phyloP scores from a whole-genome alignment of 495 filamentous ascomycete genomes.

The Glarea lozoyensis region DNA sequence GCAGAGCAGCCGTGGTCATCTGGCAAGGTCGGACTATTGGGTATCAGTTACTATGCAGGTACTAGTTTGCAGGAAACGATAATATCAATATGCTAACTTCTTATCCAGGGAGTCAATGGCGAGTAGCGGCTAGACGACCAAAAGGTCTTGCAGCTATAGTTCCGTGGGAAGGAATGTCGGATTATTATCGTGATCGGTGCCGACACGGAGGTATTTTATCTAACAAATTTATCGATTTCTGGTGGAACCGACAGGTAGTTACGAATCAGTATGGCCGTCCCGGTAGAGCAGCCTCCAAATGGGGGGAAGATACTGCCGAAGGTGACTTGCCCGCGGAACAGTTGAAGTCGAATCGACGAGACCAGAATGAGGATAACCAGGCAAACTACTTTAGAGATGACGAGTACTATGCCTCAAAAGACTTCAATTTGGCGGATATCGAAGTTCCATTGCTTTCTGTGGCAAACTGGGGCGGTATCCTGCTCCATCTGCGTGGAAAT shows the following conservation, averaged over 20 bases:
- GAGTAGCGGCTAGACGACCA: conserved; percentile 28
- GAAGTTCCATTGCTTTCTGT: conserved; percentile 52
- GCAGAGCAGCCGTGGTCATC: conserved; percentile 5
- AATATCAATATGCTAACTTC: too few species aligned
- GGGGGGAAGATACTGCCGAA: conserved; percentile 46
- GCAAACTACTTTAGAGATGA: conserved; percentile 47
- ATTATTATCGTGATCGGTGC: conserved; percentile 30
- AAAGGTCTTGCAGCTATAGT: conserved; percentile 31
- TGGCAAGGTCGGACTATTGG: conserved; percentile 7
- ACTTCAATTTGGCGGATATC: conserved; percentile 50
- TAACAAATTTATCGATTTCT: conserved; percentile 48
- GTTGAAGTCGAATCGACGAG: conserved; percentile 37
- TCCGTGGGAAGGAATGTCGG: conserved; percentile 36
- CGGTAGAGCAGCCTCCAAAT: conserved; percentile 17
- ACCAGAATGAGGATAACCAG: conserved; percentile 50
- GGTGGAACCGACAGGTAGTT: conserved; percentile 58
- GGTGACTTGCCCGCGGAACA: conserved; percentile 42
- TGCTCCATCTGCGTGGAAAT: conserved; percentile 55
- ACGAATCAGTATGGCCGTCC: conserved; percentile 50
- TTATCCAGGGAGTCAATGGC: conserved; percentile 31
- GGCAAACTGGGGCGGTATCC: conserved; percentile 53
- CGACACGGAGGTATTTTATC: conserved; percentile 55
- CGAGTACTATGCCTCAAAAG: conserved; percentile 50
- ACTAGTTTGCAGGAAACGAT: too few species aligned
- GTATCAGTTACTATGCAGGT: conserved; percentile 6